Evolutionary conservation across 371 early-diverging fungal species (phyloP), one percentile per base, ranked within the genome.

Genomic region (Mucor indicus): DNA sequence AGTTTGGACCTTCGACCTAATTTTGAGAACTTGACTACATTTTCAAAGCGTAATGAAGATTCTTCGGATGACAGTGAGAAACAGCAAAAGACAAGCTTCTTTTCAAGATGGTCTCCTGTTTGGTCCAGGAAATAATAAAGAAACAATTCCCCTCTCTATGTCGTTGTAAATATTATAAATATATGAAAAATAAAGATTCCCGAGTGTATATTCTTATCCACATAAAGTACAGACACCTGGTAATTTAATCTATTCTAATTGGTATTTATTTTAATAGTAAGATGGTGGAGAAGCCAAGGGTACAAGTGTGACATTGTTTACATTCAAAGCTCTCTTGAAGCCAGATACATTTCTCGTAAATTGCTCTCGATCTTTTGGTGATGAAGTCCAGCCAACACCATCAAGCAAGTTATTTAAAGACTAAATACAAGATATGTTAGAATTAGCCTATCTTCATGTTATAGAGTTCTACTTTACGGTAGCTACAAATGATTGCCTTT

Each of bases 261-360:
- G n/a, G n/a, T n/a, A n/a, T 16, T 25, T 33, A 2, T 19, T 38
- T 38, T 29, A 57, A 15, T 54, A 60, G 12, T 30, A 54, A 36
- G 60, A 33, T 13, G 60, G 60, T 9, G 60, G 44, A 5, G 40
- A 22, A 20, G 51, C n/a, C 32, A 55, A 46, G 22, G 80, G 79
- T 39, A 77, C 72, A 25, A 83, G 58, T 2, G 66, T 62, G 15
- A 84, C 62, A 40, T 75, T 84, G 52, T 77, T 73, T 25, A 72
- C 44, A 9, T 62, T 66, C 38, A 82, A 62, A 23, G 84, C 82
- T 21, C 87, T 69, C 48, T 82, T 73, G 53, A 90, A 91, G 4
- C 80, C 69, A 12, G 84, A 79, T 24, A 87, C 64, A 39, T 87
- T 85, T 47, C 89, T 86, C 2, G 92, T 87, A 55, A 93, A 92